Percentiles rank a stretch among this genome's conserved stretches.
Evolutionary conservation across 78 protist genomes (phyloP).

Genomic region (Dictyostelium capitatum): DNA sequence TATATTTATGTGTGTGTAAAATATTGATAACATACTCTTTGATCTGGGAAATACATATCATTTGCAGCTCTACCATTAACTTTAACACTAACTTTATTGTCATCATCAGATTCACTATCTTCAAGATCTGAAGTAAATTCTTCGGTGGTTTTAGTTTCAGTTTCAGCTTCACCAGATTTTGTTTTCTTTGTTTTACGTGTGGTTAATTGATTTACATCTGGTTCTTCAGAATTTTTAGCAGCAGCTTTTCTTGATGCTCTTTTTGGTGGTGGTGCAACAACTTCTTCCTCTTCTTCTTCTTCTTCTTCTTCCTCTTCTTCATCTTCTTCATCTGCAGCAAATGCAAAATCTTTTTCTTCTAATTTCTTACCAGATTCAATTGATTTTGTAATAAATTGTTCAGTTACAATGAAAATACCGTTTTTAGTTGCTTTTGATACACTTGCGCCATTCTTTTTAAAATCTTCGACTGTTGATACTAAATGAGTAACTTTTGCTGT

Average conservation of each 20-base stretch:
- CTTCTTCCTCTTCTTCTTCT: conserved; percentile 60
- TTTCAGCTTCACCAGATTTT: neutral
- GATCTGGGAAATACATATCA: conserved; percentile 41
- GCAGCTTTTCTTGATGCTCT: conserved; percentile 7
- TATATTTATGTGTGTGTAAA: neutral
- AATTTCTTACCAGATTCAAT: conserved; percentile 39
- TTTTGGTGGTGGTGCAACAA: neutral
- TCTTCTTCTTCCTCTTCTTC: conserved; percentile 60
- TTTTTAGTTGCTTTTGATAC: conserved; percentile 13
- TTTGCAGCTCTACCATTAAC: conserved; percentile 85
- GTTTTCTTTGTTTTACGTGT: conserved; percentile 42
- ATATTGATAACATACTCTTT: neutral
- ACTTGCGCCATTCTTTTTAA: conserved; percentile 10
- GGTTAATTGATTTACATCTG: neutral
- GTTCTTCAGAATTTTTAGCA: neutral
- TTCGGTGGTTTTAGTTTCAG: neutral
- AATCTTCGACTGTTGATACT: conserved; percentile 50
- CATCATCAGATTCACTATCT: conserved; percentile 11
- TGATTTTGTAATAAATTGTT: conserved; percentile 52
- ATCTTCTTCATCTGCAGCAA: neutral
- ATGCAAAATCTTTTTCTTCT: conserved; percentile 10
- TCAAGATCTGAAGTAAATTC: conserved; percentile 50
- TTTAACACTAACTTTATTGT: neutral
- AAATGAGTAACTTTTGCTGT: conserved; percentile 49
- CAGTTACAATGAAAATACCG: conserved; percentile 58